Conservation (phyloP, 345 rosid species). For the Moringa oleifera region DNA sequence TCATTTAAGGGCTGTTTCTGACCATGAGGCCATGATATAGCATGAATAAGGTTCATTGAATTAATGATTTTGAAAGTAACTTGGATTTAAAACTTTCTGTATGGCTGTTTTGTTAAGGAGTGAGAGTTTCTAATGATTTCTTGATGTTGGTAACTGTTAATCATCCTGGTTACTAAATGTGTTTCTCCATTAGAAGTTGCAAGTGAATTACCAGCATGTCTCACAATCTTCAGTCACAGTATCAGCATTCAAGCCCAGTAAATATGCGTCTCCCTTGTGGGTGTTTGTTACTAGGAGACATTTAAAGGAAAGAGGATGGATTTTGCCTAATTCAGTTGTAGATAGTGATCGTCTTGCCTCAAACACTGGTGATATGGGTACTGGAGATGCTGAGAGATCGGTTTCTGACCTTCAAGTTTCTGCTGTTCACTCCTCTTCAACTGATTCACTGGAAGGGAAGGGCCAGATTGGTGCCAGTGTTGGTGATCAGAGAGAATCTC, state of each 20-base stretch:
- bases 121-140: background rate
- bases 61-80: background rate
- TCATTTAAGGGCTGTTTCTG: background rate
- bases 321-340: slow-evolving; percentile 28
- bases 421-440: slow-evolving; percentile 10
- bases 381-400: slow-evolving; percentile 17
- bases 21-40: background rate
- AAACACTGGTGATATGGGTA: slow-evolving; percentile 18
- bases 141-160: background rate
- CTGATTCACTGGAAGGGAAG: slow-evolving; percentile 15
- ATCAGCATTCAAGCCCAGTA: slow-evolving; percentile 15
- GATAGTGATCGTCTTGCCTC: slow-evolving; percentile 36
- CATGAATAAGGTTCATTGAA: background rate
- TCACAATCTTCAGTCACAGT: slow-evolving; percentile 2
- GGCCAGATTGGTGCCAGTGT: slow-evolving; percentile 11
- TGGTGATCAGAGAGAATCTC: slow-evolving; percentile 15
- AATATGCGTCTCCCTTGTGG: slow-evolving; percentile 16
- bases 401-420: slow-evolving; percentile 19
- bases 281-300: slow-evolving; percentile 12
- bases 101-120: background rate
- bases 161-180: background rate
- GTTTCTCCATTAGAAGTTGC: background rate
- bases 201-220: background rate
- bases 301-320: slow-evolving; percentile 24
- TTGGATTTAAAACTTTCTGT: background rate